Percentiles rank a stretch among this genome's conserved stretches.
Evolutionary conservation across 1,284 basidiomycete genomes (phyloP).

Genomic region (Tetrapyrgos nigripes): DNA sequence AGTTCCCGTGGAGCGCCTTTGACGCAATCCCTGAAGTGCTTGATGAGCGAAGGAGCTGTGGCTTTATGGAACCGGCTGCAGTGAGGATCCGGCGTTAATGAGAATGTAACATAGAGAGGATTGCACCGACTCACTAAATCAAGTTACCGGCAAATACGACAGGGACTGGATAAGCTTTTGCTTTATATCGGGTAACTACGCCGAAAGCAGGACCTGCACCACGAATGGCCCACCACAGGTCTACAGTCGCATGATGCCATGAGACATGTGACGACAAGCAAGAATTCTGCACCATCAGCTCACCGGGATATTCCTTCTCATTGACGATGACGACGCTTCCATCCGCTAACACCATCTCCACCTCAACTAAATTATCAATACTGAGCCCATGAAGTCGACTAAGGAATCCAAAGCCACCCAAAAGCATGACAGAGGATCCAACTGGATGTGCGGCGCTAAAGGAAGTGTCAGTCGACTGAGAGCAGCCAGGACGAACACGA

Average conservation of each 20-base stretch:
- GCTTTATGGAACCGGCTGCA: conserved; percentile 81
- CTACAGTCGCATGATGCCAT: conserved; percentile 42
- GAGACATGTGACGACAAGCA: neutral
- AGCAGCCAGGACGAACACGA: conserved; percentile 17
- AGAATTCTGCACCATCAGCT: conserved; percentile 17
- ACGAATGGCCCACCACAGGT: conserved; percentile 90
- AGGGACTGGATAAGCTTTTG: conserved; percentile 85
- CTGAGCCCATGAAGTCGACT: conserved; percentile 85
- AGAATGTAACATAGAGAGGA: neutral
- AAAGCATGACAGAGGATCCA: conserved; percentile 84
- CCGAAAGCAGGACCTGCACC: conserved; percentile 88
- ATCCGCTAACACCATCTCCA: conserved; percentile 84
- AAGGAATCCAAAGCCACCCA: conserved; percentile 91
- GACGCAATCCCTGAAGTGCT: conserved; percentile 92
- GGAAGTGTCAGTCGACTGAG: conserved; percentile 5
- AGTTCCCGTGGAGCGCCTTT: conserved; percentile 86
- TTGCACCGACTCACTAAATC: conserved; percentile 69
- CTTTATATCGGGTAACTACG: conserved; percentile 87
- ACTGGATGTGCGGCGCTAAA: conserved; percentile 75
- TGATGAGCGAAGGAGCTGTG: conserved; percentile 86
- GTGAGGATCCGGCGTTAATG: conserved; percentile 10
- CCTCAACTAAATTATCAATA: conserved; percentile 86
- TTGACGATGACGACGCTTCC: conserved; percentile 76
- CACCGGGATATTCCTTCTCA: conserved; percentile 70
- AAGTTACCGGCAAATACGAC: conserved; percentile 91